phyloP scores from a whole-genome alignment of 257 asterid genomes.

The Nicotiana benthamiana region DNA sequence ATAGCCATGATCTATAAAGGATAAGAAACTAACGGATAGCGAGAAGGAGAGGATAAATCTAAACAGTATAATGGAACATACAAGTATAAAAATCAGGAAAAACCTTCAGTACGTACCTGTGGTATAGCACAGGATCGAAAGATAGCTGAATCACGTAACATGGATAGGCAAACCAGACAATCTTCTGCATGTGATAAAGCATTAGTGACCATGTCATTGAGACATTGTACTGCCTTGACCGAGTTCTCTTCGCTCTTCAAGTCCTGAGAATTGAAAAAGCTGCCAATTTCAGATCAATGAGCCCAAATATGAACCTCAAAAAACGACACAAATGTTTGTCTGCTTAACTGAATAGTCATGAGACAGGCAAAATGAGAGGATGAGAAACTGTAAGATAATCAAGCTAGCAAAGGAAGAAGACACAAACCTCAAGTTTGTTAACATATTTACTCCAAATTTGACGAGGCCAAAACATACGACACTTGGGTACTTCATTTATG shows the following conservation, averaged over 20 bases:
- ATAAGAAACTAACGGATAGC: background rate
- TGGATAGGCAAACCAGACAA: conserved; percentile 59
- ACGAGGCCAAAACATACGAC: conserved; percentile 98
- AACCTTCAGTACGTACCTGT: conserved; percentile 55
- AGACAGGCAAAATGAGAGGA: too few species aligned
- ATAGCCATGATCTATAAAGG: conserved; percentile 75
- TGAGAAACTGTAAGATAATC: background rate
- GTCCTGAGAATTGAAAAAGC: conserved; percentile 40
- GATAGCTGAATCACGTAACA: conserved; percentile 65
- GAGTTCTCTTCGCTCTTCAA: conserved; percentile 74
- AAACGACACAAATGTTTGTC: too few species aligned
- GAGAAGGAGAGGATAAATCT: background rate
- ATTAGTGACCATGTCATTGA: conserved; percentile 92
- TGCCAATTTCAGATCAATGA: background rate
- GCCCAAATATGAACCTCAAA: background rate
- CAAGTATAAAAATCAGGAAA: too few species aligned
- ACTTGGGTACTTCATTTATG: conserved; percentile 86
- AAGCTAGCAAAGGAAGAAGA: conserved; percentile 1
- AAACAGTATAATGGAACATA: background rate
- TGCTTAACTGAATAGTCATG: too few species aligned
- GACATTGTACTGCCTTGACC: conserved; percentile 83
- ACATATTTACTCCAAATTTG: conserved; percentile 90
- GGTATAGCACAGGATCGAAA: conserved; percentile 96
- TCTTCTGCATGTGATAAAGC: conserved; percentile 73
- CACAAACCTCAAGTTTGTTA: conserved; percentile 73